Conservation (phyloP, 768 basidiomycete genomes). For the Daedalea quercina region DNA sequence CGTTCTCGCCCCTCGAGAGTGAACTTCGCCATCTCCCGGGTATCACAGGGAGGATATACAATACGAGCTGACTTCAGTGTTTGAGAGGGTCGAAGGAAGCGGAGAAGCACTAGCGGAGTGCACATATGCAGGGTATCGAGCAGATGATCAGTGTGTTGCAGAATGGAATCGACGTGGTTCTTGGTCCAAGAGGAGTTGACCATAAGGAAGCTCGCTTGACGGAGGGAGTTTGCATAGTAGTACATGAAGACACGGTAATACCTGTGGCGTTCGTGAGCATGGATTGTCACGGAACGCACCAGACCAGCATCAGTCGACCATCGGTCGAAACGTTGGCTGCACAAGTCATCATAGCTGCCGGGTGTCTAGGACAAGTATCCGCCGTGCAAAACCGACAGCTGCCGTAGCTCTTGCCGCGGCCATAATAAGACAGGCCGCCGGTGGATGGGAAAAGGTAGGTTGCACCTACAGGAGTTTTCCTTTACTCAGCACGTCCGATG, state of each 20-base stretch:
- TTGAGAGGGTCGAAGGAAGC: slow-evolving; percentile 3
- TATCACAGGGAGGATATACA: slow-evolving; percentile 93
- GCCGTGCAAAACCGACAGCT: no score
- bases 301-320: background rate
- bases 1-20: slow-evolving; percentile 47
- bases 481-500: slow-evolving; percentile 44
- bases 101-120: slow-evolving; percentile 34
- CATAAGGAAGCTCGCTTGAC: slow-evolving; percentile 73
- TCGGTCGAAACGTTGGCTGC: background rate
- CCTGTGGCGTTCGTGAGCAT: slow-evolving; percentile 28
- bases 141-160: slow-evolving; percentile 46
- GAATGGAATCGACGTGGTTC: slow-evolving; percentile 70
- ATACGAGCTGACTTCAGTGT: slow-evolving; percentile 31
- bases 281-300: background rate
- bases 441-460: background rate
- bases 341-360: no score
- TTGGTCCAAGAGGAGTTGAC: slow-evolving; percentile 97
- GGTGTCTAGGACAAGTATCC: no score
- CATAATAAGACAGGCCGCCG: no score
- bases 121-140: slow-evolving; percentile 40
- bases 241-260: slow-evolving; percentile 90
- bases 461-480: slow-evolving; percentile 55
- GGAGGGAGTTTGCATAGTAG: slow-evolving; percentile 71
- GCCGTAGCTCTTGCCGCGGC: no score
- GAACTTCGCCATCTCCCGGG: slow-evolving; percentile 57